phyloP scores from a whole-genome alignment of 768 basidiomycete genomes.

The Boletus eberwhitei region DNA sequence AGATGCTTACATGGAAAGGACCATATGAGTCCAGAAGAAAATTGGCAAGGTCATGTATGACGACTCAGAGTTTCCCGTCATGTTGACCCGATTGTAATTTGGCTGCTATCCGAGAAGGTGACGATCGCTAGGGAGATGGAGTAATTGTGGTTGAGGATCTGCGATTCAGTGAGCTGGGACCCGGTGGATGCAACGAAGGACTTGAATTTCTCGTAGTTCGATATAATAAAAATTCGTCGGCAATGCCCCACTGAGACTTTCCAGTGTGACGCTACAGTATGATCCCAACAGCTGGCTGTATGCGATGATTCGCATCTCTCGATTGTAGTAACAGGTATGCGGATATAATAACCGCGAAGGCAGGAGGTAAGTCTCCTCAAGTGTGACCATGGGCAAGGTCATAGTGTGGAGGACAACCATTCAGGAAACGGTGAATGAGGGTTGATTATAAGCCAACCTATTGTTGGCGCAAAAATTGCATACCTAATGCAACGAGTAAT shows the following conservation, averaged over 20 bases:
- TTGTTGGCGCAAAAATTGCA: conserved; percentile 14
- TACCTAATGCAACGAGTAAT: conserved; percentile 88
- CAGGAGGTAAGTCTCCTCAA: conserved; percentile 85
- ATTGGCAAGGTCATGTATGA: too few relatives aligned
- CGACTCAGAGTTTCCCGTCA: too few relatives aligned
- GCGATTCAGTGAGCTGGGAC: too few relatives aligned
- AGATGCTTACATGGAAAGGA: too few relatives aligned
- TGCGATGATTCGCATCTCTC: conserved; percentile 94
- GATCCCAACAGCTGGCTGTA: conserved; percentile 90
- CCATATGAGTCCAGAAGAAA: too few relatives aligned
- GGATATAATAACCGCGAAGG: conserved; percentile 82
- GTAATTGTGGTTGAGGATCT: too few relatives aligned
- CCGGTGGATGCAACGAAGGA: too few relatives aligned
- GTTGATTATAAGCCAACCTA: not conserved
- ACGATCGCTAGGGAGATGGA: too few relatives aligned
- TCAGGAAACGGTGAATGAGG: not conserved
- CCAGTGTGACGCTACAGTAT: conserved; percentile 85
- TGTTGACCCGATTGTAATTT: too few relatives aligned
- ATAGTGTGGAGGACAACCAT: not conserved
- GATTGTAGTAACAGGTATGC: conserved; percentile 85
- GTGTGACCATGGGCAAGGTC: conserved; percentile 53
- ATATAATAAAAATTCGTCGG: too few relatives aligned
- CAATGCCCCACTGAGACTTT: conserved; percentile 83
- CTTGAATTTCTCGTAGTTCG: too few relatives aligned
- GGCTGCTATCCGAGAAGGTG: too few relatives aligned